These are phyloP conservation scores for Cystofilobasidium capitatum DNA, from an alignment of 768 basidiomycete genomes.

Conservation along the genomic window DNA sequence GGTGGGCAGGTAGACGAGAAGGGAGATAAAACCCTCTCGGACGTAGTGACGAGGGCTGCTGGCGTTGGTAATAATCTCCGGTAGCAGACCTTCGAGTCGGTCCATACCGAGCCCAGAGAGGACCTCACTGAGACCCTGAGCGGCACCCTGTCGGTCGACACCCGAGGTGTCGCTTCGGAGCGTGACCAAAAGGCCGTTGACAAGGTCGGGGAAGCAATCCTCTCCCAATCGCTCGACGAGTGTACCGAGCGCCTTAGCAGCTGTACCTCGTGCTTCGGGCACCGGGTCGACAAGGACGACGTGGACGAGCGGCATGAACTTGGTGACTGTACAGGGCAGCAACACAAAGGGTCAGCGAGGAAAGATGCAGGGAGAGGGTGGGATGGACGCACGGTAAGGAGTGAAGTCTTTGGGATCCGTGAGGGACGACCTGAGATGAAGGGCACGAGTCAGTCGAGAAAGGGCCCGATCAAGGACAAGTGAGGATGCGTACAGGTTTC, in stretches of 20 bases:
- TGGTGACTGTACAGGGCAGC: slow-evolving; percentile 44
- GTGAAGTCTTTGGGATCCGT: slow-evolving; percentile 61
- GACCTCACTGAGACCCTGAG: slow-evolving; percentile 92
- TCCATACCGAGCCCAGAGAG: slow-evolving; percentile 96
- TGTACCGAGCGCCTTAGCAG: slow-evolving; percentile 89
- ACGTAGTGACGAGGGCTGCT: slow-evolving; percentile 82
- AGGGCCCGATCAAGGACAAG: slow-evolving; percentile 55
- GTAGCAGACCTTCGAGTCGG: slow-evolving; percentile 77
- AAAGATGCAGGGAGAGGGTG: background rate
- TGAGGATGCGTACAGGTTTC: slow-evolving; percentile 66
- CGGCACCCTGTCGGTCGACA: slow-evolving; percentile 89
- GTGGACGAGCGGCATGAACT: slow-evolving; percentile 81
- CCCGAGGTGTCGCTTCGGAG: slow-evolving; percentile 88
- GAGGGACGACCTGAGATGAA: slow-evolving; percentile 35
- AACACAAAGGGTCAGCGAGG: too few species aligned
- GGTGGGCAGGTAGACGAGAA: slow-evolving; percentile 86
- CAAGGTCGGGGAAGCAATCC: slow-evolving; percentile 85
- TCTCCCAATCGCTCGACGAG: slow-evolving; percentile 96
- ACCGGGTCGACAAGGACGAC: slow-evolving; percentile 90
- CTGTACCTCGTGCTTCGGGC: slow-evolving; percentile 92
- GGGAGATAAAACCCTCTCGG: slow-evolving; percentile 95
- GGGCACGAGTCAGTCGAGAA: slow-evolving; percentile 31
- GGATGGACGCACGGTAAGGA: slow-evolving; percentile 52
- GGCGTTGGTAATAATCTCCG: slow-evolving; percentile 85
- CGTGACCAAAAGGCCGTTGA: slow-evolving; percentile 74